Evolutionary conservation across 768 basidiomycete species (phyloP).

Genomic region (Calocybe gangraenosa): DNA sequence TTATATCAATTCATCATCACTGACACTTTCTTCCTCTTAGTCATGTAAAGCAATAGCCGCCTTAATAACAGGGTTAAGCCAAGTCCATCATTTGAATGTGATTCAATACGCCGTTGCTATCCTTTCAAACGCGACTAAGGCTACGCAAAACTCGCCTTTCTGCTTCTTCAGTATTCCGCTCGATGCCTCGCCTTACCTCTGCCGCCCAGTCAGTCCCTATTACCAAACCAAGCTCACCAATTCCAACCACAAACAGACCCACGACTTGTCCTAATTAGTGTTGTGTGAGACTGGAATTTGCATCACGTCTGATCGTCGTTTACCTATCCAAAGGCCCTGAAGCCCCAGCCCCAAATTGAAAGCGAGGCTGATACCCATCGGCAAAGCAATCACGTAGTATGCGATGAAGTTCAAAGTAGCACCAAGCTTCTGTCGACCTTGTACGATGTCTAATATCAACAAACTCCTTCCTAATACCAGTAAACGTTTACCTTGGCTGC

Average conservation of each 20-base stretch:
- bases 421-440: slow-evolving; percentile 69
- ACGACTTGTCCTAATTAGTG: slow-evolving; percentile 58
- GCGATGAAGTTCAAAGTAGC: slow-evolving; percentile 71
- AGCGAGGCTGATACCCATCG: slow-evolving; percentile 70
- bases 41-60: no score
- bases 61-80: no score
- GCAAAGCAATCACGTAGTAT: slow-evolving; percentile 78
- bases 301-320: slow-evolving; percentile 25
- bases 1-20: no score
- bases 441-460: background rate
- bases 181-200: slow-evolving; percentile 53
- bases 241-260: slow-evolving; percentile 66
- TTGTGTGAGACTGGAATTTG: slow-evolving; percentile 10
- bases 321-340: slow-evolving; percentile 78
- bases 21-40: no score
- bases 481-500: slow-evolving; percentile 60
- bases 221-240: slow-evolving; percentile 62
- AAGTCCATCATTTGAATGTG: no score
- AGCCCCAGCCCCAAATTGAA: slow-evolving; percentile 53
- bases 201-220: slow-evolving; percentile 57
- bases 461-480: slow-evolving; percentile 30
- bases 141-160: no score
- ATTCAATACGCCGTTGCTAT: no score
- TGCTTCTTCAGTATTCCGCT: slow-evolving; percentile 34
- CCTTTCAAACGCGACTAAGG: no score